Percentiles rank a stretch among this genome's conserved stretches.
These are phyloP conservation scores for Nepenthes mirabilis DNA, from an alignment of 148 eudicot species.

Conservation along the genomic window DNA sequence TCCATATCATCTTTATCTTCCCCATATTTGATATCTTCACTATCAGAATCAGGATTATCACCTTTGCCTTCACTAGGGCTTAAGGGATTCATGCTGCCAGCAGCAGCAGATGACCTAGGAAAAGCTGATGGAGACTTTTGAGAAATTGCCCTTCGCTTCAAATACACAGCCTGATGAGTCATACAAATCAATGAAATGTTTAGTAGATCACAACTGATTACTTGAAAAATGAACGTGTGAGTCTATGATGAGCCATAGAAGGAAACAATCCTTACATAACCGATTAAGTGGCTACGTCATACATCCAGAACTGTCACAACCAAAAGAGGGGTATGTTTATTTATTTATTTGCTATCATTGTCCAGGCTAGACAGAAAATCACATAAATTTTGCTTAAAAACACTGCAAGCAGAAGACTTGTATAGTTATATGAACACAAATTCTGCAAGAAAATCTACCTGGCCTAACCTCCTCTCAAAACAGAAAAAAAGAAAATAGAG, in stretches of 20 bases:
- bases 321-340: background rate
- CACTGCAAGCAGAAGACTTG: too few species aligned
- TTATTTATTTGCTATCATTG: too few species aligned
- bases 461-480: too few species aligned
- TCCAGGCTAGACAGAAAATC: too few species aligned
- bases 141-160: constrained; percentile 46
- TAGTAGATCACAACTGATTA: background rate
- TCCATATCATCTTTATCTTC: constrained; percentile 70
- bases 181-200: background rate
- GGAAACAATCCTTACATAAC: background rate
- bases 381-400: too few species aligned
- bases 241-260: background rate
- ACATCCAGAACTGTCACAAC: background rate
- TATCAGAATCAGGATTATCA: constrained; percentile 34
- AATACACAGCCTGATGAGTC: constrained; percentile 70
- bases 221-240: background rate
- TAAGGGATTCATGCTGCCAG: constrained; percentile 26
- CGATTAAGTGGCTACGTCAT: background rate
- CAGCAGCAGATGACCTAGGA: constrained; percentile 31
- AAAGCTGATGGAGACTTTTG: constrained; percentile 33
- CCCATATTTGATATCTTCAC: constrained; percentile 44
- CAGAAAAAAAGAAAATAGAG: background rate
- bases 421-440: too few species aligned
- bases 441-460: too few species aligned
- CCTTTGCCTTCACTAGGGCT: constrained; percentile 42